Conservation (phyloP, 1,139 yeast genomes). For the Diutina ranongensis region DNA sequence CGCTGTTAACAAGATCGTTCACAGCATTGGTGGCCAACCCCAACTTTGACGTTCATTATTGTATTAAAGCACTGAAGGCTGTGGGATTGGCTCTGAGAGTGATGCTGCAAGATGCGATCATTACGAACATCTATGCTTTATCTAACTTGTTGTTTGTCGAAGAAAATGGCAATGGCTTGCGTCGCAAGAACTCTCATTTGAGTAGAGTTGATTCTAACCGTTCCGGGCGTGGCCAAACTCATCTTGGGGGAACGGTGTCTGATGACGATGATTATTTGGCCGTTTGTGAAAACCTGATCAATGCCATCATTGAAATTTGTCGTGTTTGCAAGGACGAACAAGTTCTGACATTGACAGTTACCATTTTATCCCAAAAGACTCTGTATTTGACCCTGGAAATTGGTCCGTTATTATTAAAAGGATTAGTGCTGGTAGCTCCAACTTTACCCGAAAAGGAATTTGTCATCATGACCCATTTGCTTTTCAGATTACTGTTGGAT, state of each 20-base stretch:
- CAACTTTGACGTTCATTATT: conserved; percentile 18
- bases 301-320: conserved; percentile 64
- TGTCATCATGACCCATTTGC: conserved; percentile 36
- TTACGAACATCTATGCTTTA: conserved; percentile 78
- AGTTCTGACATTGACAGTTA: conserved; percentile 70
- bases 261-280: conserved; percentile 9
- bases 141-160: conserved; percentile 62
- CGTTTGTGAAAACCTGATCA: conserved; percentile 50
- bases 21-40: conserved; percentile 40
- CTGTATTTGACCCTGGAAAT: conserved; percentile 17
- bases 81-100: conserved; percentile 36
- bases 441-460: conserved; percentile 51
- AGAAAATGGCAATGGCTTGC: conserved; percentile 20
- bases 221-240: neutral
- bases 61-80: conserved; percentile 24
- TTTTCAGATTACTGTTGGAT: conserved; percentile 27
- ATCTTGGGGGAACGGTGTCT: conserved; percentile 6
- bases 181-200: conserved; percentile 3
- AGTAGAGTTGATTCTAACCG: neutral
- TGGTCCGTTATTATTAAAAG: conserved; percentile 37
- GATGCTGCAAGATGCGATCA: conserved; percentile 66
- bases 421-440: conserved; percentile 49
- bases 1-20: conserved; percentile 36
- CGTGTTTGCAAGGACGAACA: conserved; percentile 60
- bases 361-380: conserved; percentile 71